Conservation (phyloP, 2,329 filamentous ascomycete genomes). For the Penicillium sp. region DNA sequence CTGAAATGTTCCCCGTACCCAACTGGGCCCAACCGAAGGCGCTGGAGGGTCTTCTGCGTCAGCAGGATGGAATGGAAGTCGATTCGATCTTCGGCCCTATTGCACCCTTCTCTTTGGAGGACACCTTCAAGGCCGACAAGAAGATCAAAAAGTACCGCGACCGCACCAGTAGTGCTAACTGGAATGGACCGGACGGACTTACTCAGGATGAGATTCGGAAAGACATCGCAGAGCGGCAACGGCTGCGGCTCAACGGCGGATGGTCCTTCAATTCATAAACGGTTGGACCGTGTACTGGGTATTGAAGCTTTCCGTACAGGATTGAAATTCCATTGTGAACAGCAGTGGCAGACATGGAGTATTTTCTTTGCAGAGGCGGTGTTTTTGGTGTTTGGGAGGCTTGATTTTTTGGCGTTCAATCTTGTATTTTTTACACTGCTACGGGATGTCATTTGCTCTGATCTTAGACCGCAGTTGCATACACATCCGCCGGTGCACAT, state of each 20-base stretch:
- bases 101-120: constrained; percentile 86
- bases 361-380: constrained; percentile 5
- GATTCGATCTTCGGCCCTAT: constrained; percentile 93
- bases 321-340: constrained; percentile 7
- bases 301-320: constrained; percentile 2
- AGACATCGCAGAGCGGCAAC: constrained; percentile 76
- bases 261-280: constrained; percentile 62
- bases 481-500: constrained; percentile 16
- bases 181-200: constrained; percentile 76
- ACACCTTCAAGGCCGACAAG: constrained; percentile 89
- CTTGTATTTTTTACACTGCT: constrained; percentile 7
- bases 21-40: constrained; percentile 88
- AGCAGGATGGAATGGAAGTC: constrained; percentile 70
- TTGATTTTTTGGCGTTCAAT: constrained; percentile 14
- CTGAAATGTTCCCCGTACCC: constrained; percentile 63
- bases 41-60: constrained; percentile 69
- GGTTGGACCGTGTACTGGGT: neutral
- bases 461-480: constrained; percentile 10
- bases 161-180: constrained; percentile 91
- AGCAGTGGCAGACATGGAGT: constrained; percentile 6
- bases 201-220: constrained; percentile 83
- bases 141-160: constrained; percentile 86
- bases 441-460: neutral
- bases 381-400: constrained; percentile 11
- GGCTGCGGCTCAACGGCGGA: constrained; percentile 75